Evolutionary conservation across 257 asterid genomes (phyloP).

Genomic region (Ilex asprella): DNA sequence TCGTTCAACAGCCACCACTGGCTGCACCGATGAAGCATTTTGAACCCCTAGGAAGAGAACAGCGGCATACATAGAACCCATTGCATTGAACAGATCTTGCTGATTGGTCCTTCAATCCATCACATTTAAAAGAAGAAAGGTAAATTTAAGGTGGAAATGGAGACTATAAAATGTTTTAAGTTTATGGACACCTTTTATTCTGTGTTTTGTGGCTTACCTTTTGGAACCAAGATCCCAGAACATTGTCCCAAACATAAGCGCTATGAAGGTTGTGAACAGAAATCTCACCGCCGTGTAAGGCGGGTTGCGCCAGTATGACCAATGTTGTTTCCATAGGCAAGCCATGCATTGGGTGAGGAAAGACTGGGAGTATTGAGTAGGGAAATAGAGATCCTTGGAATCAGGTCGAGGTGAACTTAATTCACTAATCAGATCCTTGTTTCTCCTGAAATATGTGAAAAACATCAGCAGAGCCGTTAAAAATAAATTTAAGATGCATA

Average conservation of each 20-base stretch:
- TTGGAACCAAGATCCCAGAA: constrained; percentile 9
- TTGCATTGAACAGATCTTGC: neutral
- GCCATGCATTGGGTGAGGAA: constrained; percentile 4
- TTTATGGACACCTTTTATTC: too few species aligned
- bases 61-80: constrained; percentile 4
- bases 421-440: constrained; percentile 2
- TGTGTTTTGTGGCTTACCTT: neutral
- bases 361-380: neutral
- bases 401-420: neutral
- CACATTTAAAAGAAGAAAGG: neutral
- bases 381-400: neutral
- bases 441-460: neutral
- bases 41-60: constrained; percentile 1
- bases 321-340: constrained; percentile 7
- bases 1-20: neutral
- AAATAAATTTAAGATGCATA: neutral
- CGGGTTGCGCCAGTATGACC: constrained; percentile 5
- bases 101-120: neutral
- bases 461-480: neutral
- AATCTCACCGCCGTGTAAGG: constrained; percentile 4
- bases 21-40: constrained; percentile 1
- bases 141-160: neutral
- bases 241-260: neutral
- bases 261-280: constrained; percentile 2
- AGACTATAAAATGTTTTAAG: too few species aligned